Conservation (phyloP, 192 early-diverging fungal species). For the Phycomyces nitens region DNA sequence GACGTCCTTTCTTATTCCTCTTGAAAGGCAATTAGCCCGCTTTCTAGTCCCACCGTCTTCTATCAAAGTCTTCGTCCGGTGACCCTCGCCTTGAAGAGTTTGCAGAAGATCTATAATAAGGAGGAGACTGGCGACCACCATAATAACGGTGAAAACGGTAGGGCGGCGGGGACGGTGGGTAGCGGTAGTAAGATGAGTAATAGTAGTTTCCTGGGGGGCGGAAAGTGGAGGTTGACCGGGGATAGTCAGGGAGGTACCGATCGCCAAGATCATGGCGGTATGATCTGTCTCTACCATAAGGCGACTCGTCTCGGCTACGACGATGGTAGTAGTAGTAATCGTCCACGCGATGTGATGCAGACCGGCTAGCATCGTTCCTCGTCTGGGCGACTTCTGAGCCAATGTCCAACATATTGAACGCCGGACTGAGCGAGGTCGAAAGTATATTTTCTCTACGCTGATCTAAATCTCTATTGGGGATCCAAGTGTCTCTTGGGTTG, state of each 20-base stretch:
- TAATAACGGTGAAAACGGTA: slow-evolving; percentile 8
- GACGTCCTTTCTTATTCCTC: neutral
- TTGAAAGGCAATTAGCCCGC: neutral
- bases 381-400: neutral
- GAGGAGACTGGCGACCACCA: neutral
- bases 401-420: neutral
- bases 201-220: neutral
- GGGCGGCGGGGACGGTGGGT: neutral
- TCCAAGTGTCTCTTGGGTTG: neutral
- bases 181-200: slow-evolving; percentile 10
- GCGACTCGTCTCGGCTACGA: neutral
- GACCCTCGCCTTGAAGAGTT: neutral
- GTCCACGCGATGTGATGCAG: neutral
- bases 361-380: neutral
- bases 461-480: neutral
- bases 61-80: slow-evolving; percentile 7
- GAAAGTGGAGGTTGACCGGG: slow-evolving; percentile 1
- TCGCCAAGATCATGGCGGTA: slow-evolving; percentile 4
- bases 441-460: neutral
- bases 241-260: neutral
- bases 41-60: slow-evolving; percentile 13
- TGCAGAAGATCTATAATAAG: slow-evolving; percentile 5
- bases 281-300: slow-evolving; percentile 8
- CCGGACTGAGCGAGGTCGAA: neutral
- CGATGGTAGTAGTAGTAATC: slow-evolving; percentile 4